Base-by-base conservation (phyloP, 2,329 filamentous ascomycete genomes). In the Fusarium sp. region DNA sequence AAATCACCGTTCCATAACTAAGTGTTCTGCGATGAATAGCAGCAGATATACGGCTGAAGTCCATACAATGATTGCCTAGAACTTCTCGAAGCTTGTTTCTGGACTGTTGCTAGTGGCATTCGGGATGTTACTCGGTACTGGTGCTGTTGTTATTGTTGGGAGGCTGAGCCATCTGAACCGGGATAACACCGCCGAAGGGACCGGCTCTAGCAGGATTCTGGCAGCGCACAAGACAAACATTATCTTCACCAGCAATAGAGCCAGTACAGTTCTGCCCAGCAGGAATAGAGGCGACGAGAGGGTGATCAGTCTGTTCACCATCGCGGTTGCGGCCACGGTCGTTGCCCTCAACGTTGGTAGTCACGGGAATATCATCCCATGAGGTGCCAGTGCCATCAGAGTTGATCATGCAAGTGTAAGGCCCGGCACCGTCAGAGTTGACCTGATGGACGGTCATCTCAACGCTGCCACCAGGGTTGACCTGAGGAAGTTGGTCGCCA, bases 391-490 rank as follows among this genome's bases (percentile, higher is more conserved):
- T 88, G 56, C 81, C 88, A 57, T 88, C 87, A 55, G 81, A 76
- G 72, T 89, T 88, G 74, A 90, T 88, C 82, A 87, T 87, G 79
- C 88, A 89, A 8, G 80, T 84, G 77, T 89, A 90, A 3, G 88
- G 88, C 12, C 89, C 69, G 3, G 69, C 69, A 4, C 69, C 69
- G 2, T 72, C 69, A 32, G 64, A 65, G 51, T 72, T 72, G 46
- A 72, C 69, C 26, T 72, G 69, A 36, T 72, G 69, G 10, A 90
- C 78, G 9, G 86, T 89, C 85, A 90, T 89, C 69, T 79, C 79
- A 62, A 91, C 70, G 55, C 81, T 70, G 56, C 88, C 89, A 47
- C 88, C 88, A 1, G 80, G 70, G 8, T 80, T 81, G 69, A 91
- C 79, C 78, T 90, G 88, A 12, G 89, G 87, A 23, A 91, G 83